Base-by-base conservation (phyloP, 768 basidiomycete genomes). In the Serendipita sp. region DNA sequence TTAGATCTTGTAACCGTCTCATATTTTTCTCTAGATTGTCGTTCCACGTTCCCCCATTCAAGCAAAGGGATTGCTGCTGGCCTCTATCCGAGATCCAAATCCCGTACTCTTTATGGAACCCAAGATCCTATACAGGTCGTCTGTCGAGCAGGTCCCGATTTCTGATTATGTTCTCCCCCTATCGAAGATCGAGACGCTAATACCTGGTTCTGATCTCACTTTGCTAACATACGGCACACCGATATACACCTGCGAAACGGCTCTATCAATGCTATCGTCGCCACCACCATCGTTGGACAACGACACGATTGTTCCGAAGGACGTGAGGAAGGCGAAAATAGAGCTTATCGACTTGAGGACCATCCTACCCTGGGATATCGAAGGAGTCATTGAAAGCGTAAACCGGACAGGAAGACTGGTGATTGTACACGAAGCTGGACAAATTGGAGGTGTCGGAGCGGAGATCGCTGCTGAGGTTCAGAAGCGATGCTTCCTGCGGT, bases 61-160 rank as follows among this genome's bases (percentile, higher is more conserved):
- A 76, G 92, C 91, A n/a, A 96, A 96, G 72, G 93, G 93, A 0
- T 76, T 97, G 1, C 76, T 97, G 3, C 77, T 96, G 7, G 81
- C 83, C 16, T 84, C 91, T 0, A 90, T 97, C 61, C 82, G 92
- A 38, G 93, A 97, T 68, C 89, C 90, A 0, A 94, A 94, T 68
- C 94, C 94, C 0, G 88, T 92, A 14, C 82, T 97, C 45, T 90
- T 97, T 72, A 90, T 97, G 85, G 93, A 97, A 72, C 93, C 93
- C 48, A 85, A 97, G 75, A 81, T 95, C 63, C 75, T 97, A 14
- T 97, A 97, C 71, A 85, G 93, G 58, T 93, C 92, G 48, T 82
- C 66, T 86, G 86, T 94, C 42, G 93, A 97, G 70, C 90, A 96
- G 73, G 94, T 96, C 14, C 93, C 93, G 0, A 77, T 85, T 34